phyloP scores from a whole-genome alignment of 805 yeast genomes.

The Candida sanyiensis region DNA sequence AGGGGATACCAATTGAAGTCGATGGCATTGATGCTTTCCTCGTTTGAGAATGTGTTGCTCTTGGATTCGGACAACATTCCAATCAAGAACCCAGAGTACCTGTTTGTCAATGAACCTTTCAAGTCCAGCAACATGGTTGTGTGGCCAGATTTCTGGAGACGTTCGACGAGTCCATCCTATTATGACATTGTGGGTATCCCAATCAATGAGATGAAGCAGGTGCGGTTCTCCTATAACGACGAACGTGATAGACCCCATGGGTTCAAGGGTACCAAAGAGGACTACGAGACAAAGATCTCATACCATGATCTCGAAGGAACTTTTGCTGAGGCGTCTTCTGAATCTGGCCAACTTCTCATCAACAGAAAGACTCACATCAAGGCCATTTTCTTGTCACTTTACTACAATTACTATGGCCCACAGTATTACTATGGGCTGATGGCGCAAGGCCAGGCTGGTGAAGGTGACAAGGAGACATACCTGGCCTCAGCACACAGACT shows the following conservation, averaged over 20 bases:
- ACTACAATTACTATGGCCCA: slow-evolving; percentile 64
- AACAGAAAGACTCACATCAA: slow-evolving; percentile 52
- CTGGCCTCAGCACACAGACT: slow-evolving; percentile 59
- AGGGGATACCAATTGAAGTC: slow-evolving; percentile 64
- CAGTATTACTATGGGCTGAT: slow-evolving; percentile 52
- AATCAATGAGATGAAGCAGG: slow-evolving; percentile 29
- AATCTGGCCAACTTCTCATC: slow-evolving; percentile 61
- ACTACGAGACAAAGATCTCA: slow-evolving; percentile 33
- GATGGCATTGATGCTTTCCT: slow-evolving; percentile 68
- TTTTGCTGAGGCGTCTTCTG: slow-evolving; percentile 63
- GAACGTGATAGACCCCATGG: slow-evolving; percentile 28
- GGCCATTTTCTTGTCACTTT: slow-evolving; percentile 53
- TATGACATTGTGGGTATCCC: slow-evolving; percentile 49
- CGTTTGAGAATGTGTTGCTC: slow-evolving; percentile 68
- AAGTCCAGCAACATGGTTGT: slow-evolving; percentile 39
- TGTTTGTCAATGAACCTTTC: slow-evolving; percentile 33
- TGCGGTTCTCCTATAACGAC: slow-evolving; percentile 28
- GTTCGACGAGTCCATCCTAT: slow-evolving; percentile 56
- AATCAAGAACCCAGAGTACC: slow-evolving; percentile 41
- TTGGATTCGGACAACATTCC: slow-evolving; percentile 74
- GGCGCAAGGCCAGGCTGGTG: slow-evolving; percentile 63
- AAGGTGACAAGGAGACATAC: slow-evolving; percentile 78
- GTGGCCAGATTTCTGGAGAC: slow-evolving; percentile 72
- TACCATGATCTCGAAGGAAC: slow-evolving; percentile 64
- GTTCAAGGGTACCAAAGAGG: slow-evolving; percentile 22